A percentile compares a stretch with the other conserved stretches of the same genome.
Conservation (phyloP, 2,329 filamentous ascomycete genomes). For the Cladosporium sp. region DNA sequence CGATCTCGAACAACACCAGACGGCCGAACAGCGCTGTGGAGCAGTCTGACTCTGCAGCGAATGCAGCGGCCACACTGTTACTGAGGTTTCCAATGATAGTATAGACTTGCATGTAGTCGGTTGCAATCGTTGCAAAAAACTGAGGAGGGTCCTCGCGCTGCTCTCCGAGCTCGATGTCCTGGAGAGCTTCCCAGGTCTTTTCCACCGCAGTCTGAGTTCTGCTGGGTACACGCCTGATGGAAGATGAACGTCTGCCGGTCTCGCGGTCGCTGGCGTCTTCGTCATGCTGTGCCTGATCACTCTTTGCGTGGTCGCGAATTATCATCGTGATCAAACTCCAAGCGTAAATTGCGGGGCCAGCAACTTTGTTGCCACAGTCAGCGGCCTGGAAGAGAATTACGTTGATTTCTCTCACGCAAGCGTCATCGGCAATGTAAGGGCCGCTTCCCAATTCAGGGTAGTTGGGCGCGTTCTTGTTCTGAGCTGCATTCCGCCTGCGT, state of each 20-base stretch:
- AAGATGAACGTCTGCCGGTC: constrained; percentile 11
- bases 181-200: constrained; percentile 22
- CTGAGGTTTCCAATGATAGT: constrained; percentile 43
- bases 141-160: constrained; percentile 44
- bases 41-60: constrained; percentile 44
- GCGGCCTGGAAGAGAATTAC: constrained; percentile 61
- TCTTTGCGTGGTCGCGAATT: constrained; percentile 59
- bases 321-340: constrained; percentile 74
- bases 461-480: not conserved
- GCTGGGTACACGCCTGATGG: constrained; percentile 3
- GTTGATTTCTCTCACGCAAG: constrained; percentile 68
- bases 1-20: constrained; percentile 61
- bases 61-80: constrained; percentile 41
- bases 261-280: constrained; percentile 19
- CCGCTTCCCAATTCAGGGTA: constrained; percentile 33
- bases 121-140: constrained; percentile 43
- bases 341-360: constrained; percentile 69
- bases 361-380: constrained; percentile 53
- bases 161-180: constrained; percentile 19
- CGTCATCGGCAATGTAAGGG: constrained; percentile 64
- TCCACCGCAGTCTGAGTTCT: constrained; percentile 18
- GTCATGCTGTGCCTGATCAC: constrained; percentile 47
- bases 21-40: constrained; percentile 61
- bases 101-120: constrained; percentile 46
- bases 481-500: constrained; percentile 4